Base-by-base conservation (phyloP, 2,329 filamentous ascomycete genomes). In the Aspergillus sp. region DNA sequence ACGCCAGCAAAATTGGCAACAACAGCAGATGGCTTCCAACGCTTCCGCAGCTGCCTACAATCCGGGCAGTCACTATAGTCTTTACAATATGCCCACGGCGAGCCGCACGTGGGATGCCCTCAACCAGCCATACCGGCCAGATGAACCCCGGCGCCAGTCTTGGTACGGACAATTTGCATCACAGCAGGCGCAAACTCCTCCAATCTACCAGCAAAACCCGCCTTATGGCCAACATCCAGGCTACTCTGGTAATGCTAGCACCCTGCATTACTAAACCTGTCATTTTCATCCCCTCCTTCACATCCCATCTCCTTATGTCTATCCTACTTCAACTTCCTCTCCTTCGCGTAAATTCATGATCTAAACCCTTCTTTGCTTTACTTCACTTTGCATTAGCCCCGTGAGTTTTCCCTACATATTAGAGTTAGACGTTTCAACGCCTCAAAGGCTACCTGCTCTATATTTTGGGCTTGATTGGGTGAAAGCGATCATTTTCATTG, bases 1-100 rank as follows among this genome's bases (percentile, higher is more conserved):
- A 72, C 82, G 87, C 28, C 87, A 91, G 69, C 84, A 87, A 57
- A 84, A 80, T 61, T 73, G 73, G 30, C 77, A 81, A 61, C 72
- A 76, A n/a, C 76, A 79, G 57, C 70, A 70, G 52, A 77, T 73
- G 62, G 74, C 72, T 45, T 72, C 68, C 5, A 41, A 52, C 8
- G 62, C 64, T 4, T 59, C 60, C 21, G 50, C 55, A 13, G 57
- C 57, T 7, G 49, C 57, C 4, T 63, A 69, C 49, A 63, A 59
- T 30, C 65, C 59, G 39, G 55, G 55, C 47, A 66, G 55, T 38
- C 62, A 65, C 28, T 64, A 60, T 55, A 66, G 54, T 57, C 57
- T 76, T 55, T 77, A 77, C 63, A 76, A 72, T 49, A 66, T 76
- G 28, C 74, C 74, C 1, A 62, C 63, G 2, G 74, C 74, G 17